phyloP scores from a whole-genome alignment of 177 flowering plant species.

The Telopea speciosissima region DNA sequence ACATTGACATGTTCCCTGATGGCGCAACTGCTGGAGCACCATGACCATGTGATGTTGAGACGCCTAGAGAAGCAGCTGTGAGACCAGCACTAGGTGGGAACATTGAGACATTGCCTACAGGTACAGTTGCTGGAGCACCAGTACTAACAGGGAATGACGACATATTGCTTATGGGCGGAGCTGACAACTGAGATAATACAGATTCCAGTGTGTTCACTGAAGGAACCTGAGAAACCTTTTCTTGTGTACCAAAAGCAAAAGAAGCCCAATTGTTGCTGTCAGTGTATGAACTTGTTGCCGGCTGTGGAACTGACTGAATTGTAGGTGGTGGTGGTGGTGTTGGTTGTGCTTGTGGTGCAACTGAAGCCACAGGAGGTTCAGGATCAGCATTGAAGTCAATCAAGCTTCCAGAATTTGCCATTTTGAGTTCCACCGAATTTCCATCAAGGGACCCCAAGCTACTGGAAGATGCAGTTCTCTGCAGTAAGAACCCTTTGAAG shows the following conservation, averaged over 20 bases:
- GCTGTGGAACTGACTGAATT: constrained; percentile 32
- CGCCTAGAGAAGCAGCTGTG: constrained; percentile 18
- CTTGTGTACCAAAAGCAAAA: constrained; percentile 53
- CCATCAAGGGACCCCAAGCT: constrained; percentile 66
- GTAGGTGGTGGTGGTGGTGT: constrained; percentile 15
- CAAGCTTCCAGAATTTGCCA: constrained; percentile 52
- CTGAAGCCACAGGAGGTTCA: constrained; percentile 51
- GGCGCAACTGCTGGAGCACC: constrained; percentile 18
- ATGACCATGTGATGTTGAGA: constrained; percentile 14
- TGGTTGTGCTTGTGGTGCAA: constrained; percentile 40
- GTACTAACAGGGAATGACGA: constrained; percentile 19
- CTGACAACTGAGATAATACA: constrained; percentile 46
- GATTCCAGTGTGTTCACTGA: constrained; percentile 46
- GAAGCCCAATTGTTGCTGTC: constrained; percentile 77
- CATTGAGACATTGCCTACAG: constrained; percentile 16
- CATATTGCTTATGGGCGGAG: constrained; percentile 32
- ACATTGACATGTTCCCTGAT: constrained; percentile 4
- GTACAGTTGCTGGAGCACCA: constrained; percentile 13
- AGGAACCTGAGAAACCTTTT: constrained; percentile 37
- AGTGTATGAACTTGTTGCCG: constrained; percentile 27
- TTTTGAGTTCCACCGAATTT: constrained; percentile 48
- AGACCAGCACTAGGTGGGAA: constrained; percentile 18
- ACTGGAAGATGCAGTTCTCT: constrained; percentile 85
- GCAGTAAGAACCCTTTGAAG: constrained; percentile 24
- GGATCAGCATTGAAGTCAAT: constrained; percentile 89